These are phyloP conservation scores for Annulohypoxylon bovei DNA, from an alignment of 495 filamentous ascomycete species.

Conservation along the genomic window DNA sequence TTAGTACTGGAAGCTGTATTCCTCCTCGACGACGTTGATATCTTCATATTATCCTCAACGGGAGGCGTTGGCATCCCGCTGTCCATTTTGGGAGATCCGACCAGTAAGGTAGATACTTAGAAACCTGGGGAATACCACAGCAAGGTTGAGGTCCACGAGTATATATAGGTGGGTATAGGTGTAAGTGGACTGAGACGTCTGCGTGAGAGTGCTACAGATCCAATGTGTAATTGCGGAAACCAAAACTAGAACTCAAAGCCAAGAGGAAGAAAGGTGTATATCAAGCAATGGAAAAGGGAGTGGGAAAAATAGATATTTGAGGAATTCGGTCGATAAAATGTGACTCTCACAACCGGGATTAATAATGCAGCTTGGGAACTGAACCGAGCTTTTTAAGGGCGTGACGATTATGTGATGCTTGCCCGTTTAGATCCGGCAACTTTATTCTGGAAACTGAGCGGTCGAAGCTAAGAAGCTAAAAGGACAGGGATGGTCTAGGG, in stretches of 20 bases:
- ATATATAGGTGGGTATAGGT: constrained; percentile 11
- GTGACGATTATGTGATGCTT: constrained; percentile 47
- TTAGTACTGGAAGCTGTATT: constrained; percentile 43
- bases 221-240: constrained; percentile 25
- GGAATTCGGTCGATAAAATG: constrained; percentile 32
- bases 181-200: constrained; percentile 18
- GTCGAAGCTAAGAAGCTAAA: constrained; percentile 28
- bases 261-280: constrained; percentile 4
- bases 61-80: constrained; percentile 57
- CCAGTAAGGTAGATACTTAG: constrained; percentile 10
- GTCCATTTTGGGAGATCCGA: constrained; percentile 51
- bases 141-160: constrained; percentile 3
- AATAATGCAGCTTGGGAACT: constrained; percentile 39
- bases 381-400: constrained; percentile 44
- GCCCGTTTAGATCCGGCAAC: constrained; percentile 43
- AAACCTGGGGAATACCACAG: constrained; percentile 13
- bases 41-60: constrained; percentile 54
- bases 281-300: constrained; percentile 7
- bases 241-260: constrained; percentile 11
- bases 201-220: constrained; percentile 12
- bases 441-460: constrained; percentile 41
- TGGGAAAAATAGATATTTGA: constrained; percentile 30
- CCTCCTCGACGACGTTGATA: constrained; percentile 35
- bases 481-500: constrained; percentile 21
- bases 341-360: constrained; percentile 40